A percentile compares a stretch with the other conserved stretches of the same genome.
Conservation (phyloP, 495 filamentous ascomycete genomes). For the Clohesyomyces aquaticus region DNA sequence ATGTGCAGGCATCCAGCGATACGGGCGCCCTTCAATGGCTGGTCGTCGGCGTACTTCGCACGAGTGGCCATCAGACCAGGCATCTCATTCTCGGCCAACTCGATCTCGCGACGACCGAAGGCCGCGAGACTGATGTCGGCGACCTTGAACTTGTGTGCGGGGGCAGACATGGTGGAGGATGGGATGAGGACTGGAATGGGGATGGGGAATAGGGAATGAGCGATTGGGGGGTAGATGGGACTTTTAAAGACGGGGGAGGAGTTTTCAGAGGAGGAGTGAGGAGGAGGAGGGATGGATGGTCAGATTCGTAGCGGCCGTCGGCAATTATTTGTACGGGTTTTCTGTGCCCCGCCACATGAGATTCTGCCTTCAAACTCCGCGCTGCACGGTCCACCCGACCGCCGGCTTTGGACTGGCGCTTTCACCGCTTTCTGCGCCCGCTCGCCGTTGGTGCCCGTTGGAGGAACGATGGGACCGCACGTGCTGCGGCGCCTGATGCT, state of each 20-base stretch:
- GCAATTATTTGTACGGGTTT: neutral
- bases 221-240: neutral
- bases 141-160: conserved; percentile 95
- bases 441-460: neutral
- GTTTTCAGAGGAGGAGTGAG: neutral
- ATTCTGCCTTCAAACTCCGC: too few species aligned
- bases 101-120: conserved; percentile 98
- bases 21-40: conserved; percentile 83
- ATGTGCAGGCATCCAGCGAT: conserved; percentile 99
- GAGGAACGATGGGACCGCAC: too few species aligned
- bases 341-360: neutral
- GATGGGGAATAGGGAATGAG: neutral
- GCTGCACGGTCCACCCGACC: neutral
- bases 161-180: conserved; percentile 64
- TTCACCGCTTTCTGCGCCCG: neutral
- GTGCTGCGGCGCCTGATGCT: too few species aligned
- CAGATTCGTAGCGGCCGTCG: neutral
- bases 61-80: conserved; percentile 96
- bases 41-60: conserved; percentile 84
- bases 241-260: too few species aligned
- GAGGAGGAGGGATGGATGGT: neutral
- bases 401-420: neutral
- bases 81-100: conserved; percentile 98
- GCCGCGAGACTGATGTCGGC: conserved; percentile 95
- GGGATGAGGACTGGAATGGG: neutral